Evolutionary conservation across 2,329 filamentous ascomycete species (phyloP).

Genomic region (Colletotrichum euphorbiae): DNA sequence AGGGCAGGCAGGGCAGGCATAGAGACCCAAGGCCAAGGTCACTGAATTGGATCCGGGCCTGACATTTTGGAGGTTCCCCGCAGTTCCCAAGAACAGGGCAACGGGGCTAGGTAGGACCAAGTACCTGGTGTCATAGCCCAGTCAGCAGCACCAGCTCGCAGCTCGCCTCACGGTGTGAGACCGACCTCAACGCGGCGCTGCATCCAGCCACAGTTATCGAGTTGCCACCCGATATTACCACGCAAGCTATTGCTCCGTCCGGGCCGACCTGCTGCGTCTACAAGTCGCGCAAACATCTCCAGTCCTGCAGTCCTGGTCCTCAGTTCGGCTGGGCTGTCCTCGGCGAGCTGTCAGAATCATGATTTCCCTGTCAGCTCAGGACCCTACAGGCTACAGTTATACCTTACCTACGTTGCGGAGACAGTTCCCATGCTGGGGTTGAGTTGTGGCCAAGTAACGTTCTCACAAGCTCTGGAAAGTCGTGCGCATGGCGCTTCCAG

Average conservation of each 20-base stretch:
- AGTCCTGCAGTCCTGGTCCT: background rate
- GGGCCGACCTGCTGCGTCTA: conserved; percentile 5
- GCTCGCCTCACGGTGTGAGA: conserved; percentile 31
- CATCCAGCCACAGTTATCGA: background rate
- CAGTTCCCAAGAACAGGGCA: background rate
- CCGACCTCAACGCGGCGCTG: conserved; percentile 3
- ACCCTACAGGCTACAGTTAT: too few species aligned
- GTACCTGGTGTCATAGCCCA: background rate
- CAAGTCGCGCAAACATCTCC: background rate
- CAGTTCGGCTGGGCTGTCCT: conserved; percentile 25
- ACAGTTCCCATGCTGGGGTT: background rate
- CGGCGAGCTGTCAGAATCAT: conserved; percentile 29
- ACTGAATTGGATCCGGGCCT: background rate
- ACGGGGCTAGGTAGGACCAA: conserved; percentile 3
- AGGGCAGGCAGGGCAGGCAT: too few species aligned
- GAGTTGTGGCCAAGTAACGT: background rate
- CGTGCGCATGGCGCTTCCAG: background rate
- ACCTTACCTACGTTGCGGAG: background rate
- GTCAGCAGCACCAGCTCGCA: background rate
- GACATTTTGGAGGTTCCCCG: conserved; percentile 1
- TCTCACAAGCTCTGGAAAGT: background rate
- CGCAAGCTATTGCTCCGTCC: conserved; percentile 33
- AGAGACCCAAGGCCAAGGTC: conserved; percentile 3
- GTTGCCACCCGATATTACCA: conserved; percentile 10
- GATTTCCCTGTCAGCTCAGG: conserved; percentile 8